These are phyloP conservation scores for Phytomonas francai DNA, from an alignment of 208 protist genomes.

Conservation along the genomic window DNA sequence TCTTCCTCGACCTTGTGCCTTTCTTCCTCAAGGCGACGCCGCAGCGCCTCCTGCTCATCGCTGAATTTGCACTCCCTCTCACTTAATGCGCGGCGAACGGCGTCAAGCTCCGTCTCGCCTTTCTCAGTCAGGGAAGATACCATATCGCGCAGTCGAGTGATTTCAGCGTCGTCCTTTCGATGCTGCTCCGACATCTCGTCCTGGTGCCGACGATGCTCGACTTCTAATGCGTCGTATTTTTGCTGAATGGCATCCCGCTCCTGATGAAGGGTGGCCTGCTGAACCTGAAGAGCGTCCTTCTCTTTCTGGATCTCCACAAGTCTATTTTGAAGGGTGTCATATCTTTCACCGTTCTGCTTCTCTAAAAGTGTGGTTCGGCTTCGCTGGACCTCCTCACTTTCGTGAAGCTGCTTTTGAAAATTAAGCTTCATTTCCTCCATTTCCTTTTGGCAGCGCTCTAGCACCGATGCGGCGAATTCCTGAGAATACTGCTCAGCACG, in stretches of 20 bases:
- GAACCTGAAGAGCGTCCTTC: constrained; percentile 8
- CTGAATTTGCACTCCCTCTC: constrained; percentile 8
- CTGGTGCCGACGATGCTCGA: constrained; percentile 14
- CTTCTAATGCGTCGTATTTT: constrained; percentile 11
- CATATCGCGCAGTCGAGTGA: constrained; percentile 14
- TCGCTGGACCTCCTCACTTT: constrained; percentile 11
- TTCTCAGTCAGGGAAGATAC: constrained; percentile 12
- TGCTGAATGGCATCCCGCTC: constrained; percentile 5
- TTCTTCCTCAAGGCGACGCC: constrained; percentile 10
- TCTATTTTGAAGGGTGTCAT: background rate
- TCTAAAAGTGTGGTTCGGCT: constrained; percentile 11
- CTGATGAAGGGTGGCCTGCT: constrained; percentile 12
- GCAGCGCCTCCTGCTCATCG: constrained; percentile 9
- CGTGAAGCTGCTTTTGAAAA: constrained; percentile 7
- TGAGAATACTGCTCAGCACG: constrained; percentile 20
- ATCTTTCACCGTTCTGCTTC: too few species aligned
- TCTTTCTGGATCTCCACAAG: background rate
- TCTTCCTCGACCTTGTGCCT: constrained; percentile 13
- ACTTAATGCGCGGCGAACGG: constrained; percentile 7
- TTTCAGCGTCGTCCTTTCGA: constrained; percentile 13
- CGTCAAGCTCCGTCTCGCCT: background rate
- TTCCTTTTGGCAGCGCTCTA: constrained; percentile 10
- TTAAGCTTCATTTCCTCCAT: constrained; percentile 6
- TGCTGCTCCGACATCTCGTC: constrained; percentile 18
- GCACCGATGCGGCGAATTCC: constrained; percentile 5